Percentiles rank a stretch among this genome's conserved stretches.
These are phyloP conservation scores for Excoecaria agallocha DNA, from an alignment of 345 rosid genomes.

Conservation along the genomic window DNA sequence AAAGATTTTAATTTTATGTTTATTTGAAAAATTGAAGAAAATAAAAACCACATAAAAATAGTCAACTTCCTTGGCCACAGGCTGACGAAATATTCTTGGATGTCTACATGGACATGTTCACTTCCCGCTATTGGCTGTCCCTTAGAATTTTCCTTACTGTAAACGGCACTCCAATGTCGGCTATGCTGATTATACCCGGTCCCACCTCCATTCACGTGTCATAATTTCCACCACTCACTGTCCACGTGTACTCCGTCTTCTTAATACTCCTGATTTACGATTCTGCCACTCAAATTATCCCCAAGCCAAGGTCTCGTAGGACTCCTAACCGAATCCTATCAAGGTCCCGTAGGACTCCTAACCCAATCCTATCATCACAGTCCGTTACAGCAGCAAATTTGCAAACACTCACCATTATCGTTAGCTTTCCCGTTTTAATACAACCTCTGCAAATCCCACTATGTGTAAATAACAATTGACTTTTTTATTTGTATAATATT, in stretches of 20 bases:
- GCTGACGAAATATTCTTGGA: conserved; percentile 14
- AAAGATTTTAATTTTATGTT: background rate
- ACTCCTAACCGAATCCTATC: no score
- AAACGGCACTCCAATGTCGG: conserved; percentile 34
- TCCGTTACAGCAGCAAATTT: no score
- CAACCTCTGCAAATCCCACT: conserved; percentile 10
- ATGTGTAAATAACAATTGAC: conserved; percentile 12
- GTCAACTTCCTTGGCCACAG: background rate
- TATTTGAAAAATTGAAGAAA: background rate
- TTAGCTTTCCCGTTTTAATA: conserved; percentile 10
- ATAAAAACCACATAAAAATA: background rate
- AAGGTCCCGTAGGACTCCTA: no score
- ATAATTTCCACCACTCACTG: conserved; percentile 10
- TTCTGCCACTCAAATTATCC: conserved; percentile 13
- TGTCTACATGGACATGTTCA: conserved; percentile 29
- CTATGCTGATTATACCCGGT: conserved; percentile 8
- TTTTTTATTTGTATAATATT: conserved; percentile 2
- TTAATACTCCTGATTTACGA: background rate
- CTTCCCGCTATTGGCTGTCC: conserved; percentile 32
- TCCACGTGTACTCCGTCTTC: conserved; percentile 32
- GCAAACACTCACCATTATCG: no score
- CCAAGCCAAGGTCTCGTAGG: no score
- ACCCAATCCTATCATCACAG: no score
- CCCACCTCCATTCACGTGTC: conserved; percentile 32
- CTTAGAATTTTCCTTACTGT: background rate